These are phyloP conservation scores for Pythium myriotylum DNA, from an alignment of 352 stramenopile species.

Conservation along the genomic window DNA sequence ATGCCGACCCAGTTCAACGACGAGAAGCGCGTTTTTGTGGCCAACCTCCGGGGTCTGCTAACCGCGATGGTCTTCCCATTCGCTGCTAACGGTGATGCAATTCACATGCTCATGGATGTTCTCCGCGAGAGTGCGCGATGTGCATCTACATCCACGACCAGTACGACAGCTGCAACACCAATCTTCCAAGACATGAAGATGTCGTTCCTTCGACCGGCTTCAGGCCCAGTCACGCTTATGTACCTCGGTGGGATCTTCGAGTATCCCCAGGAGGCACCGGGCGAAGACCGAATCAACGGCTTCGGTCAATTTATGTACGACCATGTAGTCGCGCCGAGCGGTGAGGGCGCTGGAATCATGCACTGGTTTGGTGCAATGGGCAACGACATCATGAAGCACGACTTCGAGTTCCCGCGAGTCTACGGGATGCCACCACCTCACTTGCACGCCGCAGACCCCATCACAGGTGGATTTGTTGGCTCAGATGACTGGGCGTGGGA, in stretches of 20 bases:
- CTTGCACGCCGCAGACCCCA: background rate
- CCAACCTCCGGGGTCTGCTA: conserved; percentile 2
- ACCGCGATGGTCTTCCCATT: conserved; percentile 5
- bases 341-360: background rate
- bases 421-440: conserved; percentile 6
- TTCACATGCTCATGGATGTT: background rate
- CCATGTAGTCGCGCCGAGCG: background rate
- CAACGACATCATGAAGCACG: background rate
- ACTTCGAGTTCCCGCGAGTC: conserved; percentile 7
- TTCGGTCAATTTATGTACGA: conserved; percentile 17
- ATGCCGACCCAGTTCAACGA: background rate
- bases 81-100: background rate
- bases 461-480: background rate
- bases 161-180: background rate
- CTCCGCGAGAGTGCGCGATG: conserved; percentile 8
- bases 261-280: background rate
- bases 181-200: conserved; percentile 2
- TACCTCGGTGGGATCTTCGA: background rate
- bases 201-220: background rate
- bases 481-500: conserved; percentile 16
- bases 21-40: background rate
- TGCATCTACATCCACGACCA: background rate
- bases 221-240: background rate
- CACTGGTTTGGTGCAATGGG: background rate
- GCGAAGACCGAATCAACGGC: background rate